A percentile compares a stretch with the other conserved stretches of the same genome.
phyloP scores from a whole-genome alignment of 768 basidiomycete species.

The Cystobasidium onofrii region DNA sequence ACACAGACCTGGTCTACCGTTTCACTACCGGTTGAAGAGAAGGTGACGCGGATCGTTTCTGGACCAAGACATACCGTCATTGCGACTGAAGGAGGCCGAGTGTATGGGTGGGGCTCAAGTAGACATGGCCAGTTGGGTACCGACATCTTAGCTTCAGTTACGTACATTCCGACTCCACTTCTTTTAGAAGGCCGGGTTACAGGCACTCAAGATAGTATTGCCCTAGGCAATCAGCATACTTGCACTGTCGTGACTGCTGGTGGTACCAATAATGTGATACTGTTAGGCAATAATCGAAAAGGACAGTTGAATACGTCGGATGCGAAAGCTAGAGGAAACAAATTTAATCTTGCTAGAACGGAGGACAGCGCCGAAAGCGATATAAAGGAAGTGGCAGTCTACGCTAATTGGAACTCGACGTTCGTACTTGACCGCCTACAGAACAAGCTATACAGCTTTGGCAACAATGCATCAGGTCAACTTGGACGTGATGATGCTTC shows the following conservation, averaged over 20 bases:
- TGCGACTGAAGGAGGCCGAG: background rate
- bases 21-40: background rate
- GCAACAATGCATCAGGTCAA: constrained; percentile 32
- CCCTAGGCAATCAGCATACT: constrained; percentile 36
- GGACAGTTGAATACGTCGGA: constrained; percentile 33
- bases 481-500: background rate
- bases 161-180: background rate
- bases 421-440: background rate
- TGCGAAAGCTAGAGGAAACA: background rate
- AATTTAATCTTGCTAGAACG: background rate
- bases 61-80: constrained; percentile 6
- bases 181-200: background rate
- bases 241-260: constrained; percentile 9
- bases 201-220: background rate
- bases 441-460: background rate
- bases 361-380: background rate
- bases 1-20: constrained; percentile 45
- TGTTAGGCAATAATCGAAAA: constrained; percentile 34
- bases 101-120: constrained; percentile 73
- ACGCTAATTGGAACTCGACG: constrained; percentile 12
- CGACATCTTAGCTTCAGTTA: background rate
- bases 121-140: constrained; percentile 72
- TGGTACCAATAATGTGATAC: background rate
- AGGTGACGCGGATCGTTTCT: background rate
- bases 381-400: background rate